Evolutionary conservation across 108 stramenopile species (phyloP), one percentile per base, ranked within the genome.

Genomic region (Cyclotella kingstonii): DNA sequence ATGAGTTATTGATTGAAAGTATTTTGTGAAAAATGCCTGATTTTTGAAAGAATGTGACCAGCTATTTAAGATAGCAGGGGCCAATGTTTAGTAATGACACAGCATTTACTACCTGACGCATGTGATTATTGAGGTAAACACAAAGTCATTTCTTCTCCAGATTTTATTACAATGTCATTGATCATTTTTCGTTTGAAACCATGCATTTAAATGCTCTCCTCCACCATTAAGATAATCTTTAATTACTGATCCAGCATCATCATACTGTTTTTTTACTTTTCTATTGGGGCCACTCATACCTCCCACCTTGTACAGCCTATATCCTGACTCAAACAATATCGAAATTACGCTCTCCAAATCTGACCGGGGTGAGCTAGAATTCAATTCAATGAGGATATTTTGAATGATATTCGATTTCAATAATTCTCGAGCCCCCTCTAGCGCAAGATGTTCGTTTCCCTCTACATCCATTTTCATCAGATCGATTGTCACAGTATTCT

Each of bases 391-490:
- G 21, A 74, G 44, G 2, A 79, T 56, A 34, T 75, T 63, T 12
- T 59, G 35, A 31, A 79, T 68, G 11, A 58, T 58, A 0, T 67
- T 54, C 10, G 57, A 42, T 33, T 11, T 28, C 5, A 79, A 54
- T 34, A 79, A 61, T 28, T 66, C 22, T 17, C 51, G 41, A 29
- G 78, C 67, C 49, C 78, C 78, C 8, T 34, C 4, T 18, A 79
- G 47, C 22, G 74, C 73, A 23, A 46, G 15, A 2, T 61, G 57
- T 28, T 79, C 73, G 17, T 54, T 36, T 9, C 73, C 73, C 33
- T 81, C 80, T 1, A 77, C 70, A 42, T 81, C 80, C 33, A 81
- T 39, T 56, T 81, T 81, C 50, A 81, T 55, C 5, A 81, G 22
- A 29, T 30, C 47, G 25, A 81, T 72, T 47, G 19, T 38, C 45